These are phyloP conservation scores for Trichophyton schoenleinii DNA, from an alignment of 2,329 filamentous ascomycete species.

Conservation along the genomic window DNA sequence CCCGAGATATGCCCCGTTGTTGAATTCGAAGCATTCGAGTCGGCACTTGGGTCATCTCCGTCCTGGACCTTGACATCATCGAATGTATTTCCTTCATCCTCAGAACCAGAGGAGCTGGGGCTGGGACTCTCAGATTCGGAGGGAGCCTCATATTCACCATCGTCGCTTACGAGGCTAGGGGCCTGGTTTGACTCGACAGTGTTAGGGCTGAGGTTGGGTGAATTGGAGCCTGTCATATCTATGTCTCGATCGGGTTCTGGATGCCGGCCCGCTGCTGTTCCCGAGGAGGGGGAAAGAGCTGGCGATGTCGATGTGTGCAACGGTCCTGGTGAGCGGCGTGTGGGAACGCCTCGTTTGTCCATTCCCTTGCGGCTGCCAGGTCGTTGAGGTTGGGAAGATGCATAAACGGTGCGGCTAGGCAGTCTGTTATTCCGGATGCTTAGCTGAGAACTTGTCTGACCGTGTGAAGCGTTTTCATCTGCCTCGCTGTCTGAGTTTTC, in stretches of 20 bases:
- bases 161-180: constrained; percentile 67
- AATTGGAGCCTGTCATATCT: constrained; percentile 29
- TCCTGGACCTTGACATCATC: constrained; percentile 36
- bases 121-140: constrained; percentile 52
- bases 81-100: constrained; percentile 43
- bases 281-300: constrained; percentile 18
- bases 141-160: constrained; percentile 54
- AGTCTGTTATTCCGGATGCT: constrained; percentile 29
- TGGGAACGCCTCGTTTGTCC: constrained; percentile 24
- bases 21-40: constrained; percentile 20
- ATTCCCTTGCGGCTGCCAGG: constrained; percentile 48
- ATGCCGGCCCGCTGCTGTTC: constrained; percentile 1
- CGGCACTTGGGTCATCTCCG: constrained; percentile 27
- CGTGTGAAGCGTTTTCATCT: constrained; percentile 16
- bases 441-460: constrained; percentile 13
- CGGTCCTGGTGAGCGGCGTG: constrained; percentile 32
- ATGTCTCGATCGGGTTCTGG: constrained; percentile 29
- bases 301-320: constrained; percentile 27
- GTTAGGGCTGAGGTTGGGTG: constrained; percentile 53
- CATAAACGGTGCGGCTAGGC: constrained; percentile 45
- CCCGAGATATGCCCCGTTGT: constrained; percentile 23
- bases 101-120: constrained; percentile 33
- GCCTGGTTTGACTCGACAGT: constrained; percentile 62
- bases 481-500: constrained; percentile 28
- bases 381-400: constrained; percentile 38